Evolutionary conservation across 2,329 filamentous ascomycete genomes (phyloP).

Genomic region (Volutella citrinella): DNA sequence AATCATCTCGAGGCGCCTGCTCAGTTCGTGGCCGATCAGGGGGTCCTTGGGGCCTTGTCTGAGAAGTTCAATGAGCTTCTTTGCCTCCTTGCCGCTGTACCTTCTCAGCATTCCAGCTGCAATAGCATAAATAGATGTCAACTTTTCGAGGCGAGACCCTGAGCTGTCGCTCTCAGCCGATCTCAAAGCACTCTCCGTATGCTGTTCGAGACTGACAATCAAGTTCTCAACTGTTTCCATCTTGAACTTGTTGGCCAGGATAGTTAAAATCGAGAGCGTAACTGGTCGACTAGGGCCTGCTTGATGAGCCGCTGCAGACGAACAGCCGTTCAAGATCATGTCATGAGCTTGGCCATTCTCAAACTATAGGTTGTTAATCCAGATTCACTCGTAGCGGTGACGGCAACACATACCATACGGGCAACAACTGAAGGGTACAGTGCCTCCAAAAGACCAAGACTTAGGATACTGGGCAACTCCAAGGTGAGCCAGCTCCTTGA

Average conservation of each 20-base stretch:
- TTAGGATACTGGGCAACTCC: constrained; percentile 32
- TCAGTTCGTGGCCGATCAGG: constrained; percentile 37
- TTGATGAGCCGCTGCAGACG: constrained; percentile 8
- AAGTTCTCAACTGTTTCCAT: constrained; percentile 30
- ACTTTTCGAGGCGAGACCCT: constrained; percentile 20
- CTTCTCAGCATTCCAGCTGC: constrained; percentile 37
- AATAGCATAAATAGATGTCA: constrained; percentile 34
- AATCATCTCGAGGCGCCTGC: constrained; percentile 40
- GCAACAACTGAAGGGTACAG: constrained; percentile 32
- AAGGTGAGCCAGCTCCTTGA: constrained; percentile 32
- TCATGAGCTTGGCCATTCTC: constrained; percentile 33
- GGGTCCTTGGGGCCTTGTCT: constrained; percentile 32
- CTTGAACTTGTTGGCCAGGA: constrained; percentile 45
- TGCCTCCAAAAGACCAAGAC: constrained; percentile 36
- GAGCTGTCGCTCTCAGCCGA: constrained; percentile 7
- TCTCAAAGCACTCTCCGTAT: constrained; percentile 18
- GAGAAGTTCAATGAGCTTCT: constrained; percentile 33
- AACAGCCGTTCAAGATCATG: constrained; percentile 27
- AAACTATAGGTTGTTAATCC: constrained; percentile 33
- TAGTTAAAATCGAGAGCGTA: constrained; percentile 35
- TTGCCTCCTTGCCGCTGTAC: constrained; percentile 34
- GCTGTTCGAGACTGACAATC: constrained; percentile 25
- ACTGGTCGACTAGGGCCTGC: constrained; percentile 21
- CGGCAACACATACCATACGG: constrained; percentile 32
- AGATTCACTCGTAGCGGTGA: no score